phyloP scores from a whole-genome alignment of 202 grass and related monocot genomes.

The Carex arenaria region DNA sequence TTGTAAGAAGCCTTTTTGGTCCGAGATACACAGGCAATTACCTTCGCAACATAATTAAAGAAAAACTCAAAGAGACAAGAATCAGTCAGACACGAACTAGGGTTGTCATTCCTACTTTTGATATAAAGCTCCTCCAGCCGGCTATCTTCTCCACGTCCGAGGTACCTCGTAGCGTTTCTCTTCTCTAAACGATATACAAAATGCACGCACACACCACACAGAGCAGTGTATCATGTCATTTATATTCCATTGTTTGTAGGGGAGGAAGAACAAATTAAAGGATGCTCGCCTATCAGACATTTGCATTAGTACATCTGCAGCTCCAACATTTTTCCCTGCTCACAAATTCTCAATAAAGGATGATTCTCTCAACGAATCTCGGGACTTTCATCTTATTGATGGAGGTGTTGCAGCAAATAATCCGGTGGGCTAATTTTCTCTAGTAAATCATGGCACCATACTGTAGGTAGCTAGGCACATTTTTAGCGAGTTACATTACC shows the following conservation, averaged over 20 bases:
- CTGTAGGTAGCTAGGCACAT: too few species aligned
- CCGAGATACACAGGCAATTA: conserved; percentile 44
- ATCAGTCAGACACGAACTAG: conserved; percentile 38
- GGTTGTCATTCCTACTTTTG: conserved; percentile 53
- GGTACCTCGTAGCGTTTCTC: not conserved
- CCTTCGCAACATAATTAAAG: conserved; percentile 25
- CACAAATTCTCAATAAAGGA: conserved; percentile 40
- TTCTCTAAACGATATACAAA: not conserved
- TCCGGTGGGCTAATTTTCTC: conserved; percentile 20
- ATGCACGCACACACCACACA: not conserved
- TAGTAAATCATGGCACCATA: too few species aligned
- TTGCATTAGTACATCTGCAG: conserved; percentile 60
- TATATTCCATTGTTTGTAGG: not conserved
- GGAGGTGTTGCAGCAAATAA: conserved; percentile 72
- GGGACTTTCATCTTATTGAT: conserved; percentile 53
- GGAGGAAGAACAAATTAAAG: not conserved
- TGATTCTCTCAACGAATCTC: not conserved
- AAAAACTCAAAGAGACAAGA: conserved; percentile 25
- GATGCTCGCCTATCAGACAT: conserved; percentile 54
- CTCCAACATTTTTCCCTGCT: conserved; percentile 56
- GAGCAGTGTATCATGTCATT: not conserved
- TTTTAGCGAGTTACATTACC: too few species aligned
- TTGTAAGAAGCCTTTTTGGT: not conserved
- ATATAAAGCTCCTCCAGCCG: conserved; percentile 42
- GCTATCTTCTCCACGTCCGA: conserved; percentile 59